phyloP scores from a whole-genome alignment of 2,329 filamentous ascomycete genomes.

The Pseudogymnoascus sp. region DNA sequence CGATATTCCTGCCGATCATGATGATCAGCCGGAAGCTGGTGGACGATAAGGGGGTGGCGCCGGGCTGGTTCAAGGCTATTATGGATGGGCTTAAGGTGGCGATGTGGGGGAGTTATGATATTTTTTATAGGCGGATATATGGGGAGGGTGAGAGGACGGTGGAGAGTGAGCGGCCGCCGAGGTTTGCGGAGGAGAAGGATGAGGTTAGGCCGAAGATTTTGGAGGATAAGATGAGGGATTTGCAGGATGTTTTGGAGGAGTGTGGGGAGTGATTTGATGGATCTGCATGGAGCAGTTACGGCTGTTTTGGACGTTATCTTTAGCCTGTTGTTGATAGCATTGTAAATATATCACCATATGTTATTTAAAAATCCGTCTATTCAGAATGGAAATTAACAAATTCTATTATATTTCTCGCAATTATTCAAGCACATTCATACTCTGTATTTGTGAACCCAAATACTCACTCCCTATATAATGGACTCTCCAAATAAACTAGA shows the following conservation, averaged over 20 bases:
- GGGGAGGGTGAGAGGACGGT: constrained; percentile 75
- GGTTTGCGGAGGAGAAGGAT: constrained; percentile 15
- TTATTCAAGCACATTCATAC: not conserved
- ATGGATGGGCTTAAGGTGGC: constrained; percentile 48
- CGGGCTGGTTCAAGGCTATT: constrained; percentile 56
- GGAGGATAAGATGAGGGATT: not conserved
- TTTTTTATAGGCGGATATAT: constrained; percentile 59
- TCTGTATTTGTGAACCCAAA: not conserved
- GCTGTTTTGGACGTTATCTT: not conserved
- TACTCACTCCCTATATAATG: not conserved
- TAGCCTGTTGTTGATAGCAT: not conserved
- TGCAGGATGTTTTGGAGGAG: constrained; percentile 1
- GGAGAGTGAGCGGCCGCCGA: constrained; percentile 21
- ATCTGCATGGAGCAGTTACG: not conserved
- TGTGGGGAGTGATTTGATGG: not conserved
- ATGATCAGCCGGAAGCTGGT: constrained; percentile 45
- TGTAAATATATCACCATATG: not conserved
- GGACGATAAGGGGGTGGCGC: constrained; percentile 61
- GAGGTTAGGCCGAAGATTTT: not conserved
- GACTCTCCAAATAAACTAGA: not conserved
- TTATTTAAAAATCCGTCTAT: not conserved
- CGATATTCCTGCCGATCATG: constrained; percentile 51
- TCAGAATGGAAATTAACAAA: not conserved
- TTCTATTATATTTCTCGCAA: not conserved
- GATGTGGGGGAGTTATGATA: constrained; percentile 62